Evolutionary conservation across 495 filamentous ascomycete genomes (phyloP).

Genomic region (Penicillium turbatum): DNA sequence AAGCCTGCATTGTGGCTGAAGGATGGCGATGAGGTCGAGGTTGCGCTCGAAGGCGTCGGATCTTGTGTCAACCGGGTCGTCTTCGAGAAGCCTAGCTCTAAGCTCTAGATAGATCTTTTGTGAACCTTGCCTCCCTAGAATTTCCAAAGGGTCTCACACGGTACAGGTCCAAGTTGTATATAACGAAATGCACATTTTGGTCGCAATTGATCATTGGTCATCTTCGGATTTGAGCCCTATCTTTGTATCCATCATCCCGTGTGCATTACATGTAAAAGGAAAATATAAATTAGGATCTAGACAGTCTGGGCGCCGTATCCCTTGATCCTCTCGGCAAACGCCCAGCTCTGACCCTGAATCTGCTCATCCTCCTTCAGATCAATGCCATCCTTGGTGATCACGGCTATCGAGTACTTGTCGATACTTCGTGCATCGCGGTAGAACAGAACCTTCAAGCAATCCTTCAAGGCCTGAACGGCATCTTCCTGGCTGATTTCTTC

Average conservation of each 20-base stretch:
- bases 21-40: constrained; percentile 75
- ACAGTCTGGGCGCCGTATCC: constrained; percentile 69
- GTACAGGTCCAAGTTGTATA: background rate
- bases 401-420: constrained; percentile 85
- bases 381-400: constrained; percentile 76
- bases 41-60: constrained; percentile 67
- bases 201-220: constrained; percentile 1
- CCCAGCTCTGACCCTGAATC: constrained; percentile 86
- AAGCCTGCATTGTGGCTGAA: constrained; percentile 73
- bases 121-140: background rate
- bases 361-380: constrained; percentile 77
- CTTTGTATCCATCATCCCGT: constrained; percentile 1
- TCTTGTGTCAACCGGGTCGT: constrained; percentile 69
- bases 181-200: background rate
- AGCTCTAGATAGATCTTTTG: constrained; percentile 33
- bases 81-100: constrained; percentile 53
- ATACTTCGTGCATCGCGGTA: constrained; percentile 93
- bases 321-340: constrained; percentile 83
- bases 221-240: background rate
- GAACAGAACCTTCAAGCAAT: constrained; percentile 97
- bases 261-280: constrained; percentile 15
- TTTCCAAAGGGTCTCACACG: background rate
- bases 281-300: constrained; percentile 27
- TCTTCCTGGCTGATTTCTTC: constrained; percentile 67
- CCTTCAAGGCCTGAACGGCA: constrained; percentile 73